Percentiles rank a stretch among this genome's conserved stretches.
Evolutionary conservation across 2,329 filamentous ascomycete genomes (phyloP).

Genomic region (Fusarium sacchari): DNA sequence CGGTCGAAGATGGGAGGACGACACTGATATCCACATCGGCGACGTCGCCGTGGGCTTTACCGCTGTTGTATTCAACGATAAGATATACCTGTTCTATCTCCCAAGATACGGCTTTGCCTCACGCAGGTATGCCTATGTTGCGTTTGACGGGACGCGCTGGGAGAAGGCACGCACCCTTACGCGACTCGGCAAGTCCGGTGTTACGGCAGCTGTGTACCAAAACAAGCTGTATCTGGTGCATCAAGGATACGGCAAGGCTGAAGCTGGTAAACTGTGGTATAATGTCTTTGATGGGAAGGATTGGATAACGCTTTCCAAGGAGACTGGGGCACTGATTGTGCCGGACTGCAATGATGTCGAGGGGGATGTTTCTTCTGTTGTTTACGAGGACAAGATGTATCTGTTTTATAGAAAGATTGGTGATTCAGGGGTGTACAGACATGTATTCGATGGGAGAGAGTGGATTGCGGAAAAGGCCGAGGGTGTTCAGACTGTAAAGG

Average conservation of each 20-base stretch:
- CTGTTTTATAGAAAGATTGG: background rate
- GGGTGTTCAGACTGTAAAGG: background rate
- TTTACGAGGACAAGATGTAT: background rate
- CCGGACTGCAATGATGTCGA: background rate
- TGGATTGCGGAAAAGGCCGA: background rate
- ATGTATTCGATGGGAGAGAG: background rate
- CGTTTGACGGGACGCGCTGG: background rate
- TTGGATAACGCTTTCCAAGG: background rate
- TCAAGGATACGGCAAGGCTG: background rate
- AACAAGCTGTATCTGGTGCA: background rate
- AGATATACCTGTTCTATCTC: background rate
- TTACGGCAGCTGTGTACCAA: background rate
- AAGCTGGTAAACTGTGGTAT: background rate
- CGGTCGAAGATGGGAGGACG: background rate
- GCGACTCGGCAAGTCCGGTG: too few species aligned
- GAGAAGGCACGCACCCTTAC: rapidly evolving
- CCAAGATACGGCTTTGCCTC: rapidly evolving
- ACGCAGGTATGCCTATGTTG: rapidly evolving
- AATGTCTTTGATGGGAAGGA: background rate
- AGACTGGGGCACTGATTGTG: background rate
- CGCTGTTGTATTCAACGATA: background rate
- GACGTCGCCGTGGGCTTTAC: background rate
- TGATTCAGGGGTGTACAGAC: background rate
- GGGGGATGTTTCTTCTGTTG: background rate
- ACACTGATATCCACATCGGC: background rate